Conservation (phyloP, 495 filamentous ascomycete genomes). For the Trichoderma reesei region DNA sequence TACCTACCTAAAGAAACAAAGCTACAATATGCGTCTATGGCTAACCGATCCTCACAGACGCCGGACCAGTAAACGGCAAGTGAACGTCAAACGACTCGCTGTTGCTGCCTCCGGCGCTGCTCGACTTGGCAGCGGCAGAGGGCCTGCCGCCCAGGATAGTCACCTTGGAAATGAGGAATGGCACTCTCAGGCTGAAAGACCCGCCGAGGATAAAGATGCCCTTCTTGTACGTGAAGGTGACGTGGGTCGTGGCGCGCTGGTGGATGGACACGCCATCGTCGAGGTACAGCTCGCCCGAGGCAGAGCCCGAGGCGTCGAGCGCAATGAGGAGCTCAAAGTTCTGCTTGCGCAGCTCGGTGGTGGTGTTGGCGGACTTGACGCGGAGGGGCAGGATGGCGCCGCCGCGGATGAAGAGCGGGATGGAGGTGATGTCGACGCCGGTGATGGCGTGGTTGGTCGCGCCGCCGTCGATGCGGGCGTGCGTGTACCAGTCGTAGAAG, state of each 20-base stretch:
- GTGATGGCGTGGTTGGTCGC: slow-evolving; percentile 43
- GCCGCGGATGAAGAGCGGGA: slow-evolving; percentile 64
- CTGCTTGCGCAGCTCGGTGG: slow-evolving; percentile 52
- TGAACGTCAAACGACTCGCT: slow-evolving; percentile 9
- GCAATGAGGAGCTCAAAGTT: slow-evolving; percentile 65
- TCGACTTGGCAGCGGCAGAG: neutral
- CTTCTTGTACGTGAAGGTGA: slow-evolving; percentile 44
- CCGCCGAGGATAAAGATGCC: slow-evolving; percentile 43
- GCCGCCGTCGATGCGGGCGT: slow-evolving; percentile 44
- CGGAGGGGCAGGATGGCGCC: slow-evolving; percentile 62
- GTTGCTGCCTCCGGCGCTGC: slow-evolving; percentile 1
- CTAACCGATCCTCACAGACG: neutral
- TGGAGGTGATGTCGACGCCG: slow-evolving; percentile 50
- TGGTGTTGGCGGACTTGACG: slow-evolving; percentile 55
- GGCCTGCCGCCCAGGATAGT: slow-evolving; percentile 38
- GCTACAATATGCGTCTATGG: too few relatives aligned
- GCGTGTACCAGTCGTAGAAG: slow-evolving; percentile 73
- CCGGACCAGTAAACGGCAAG: slow-evolving; percentile 11
- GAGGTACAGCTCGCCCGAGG: slow-evolving; percentile 41
- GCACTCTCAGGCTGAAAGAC: slow-evolving; percentile 39
- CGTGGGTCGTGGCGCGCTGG: slow-evolving; percentile 36
- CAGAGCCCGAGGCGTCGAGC: slow-evolving; percentile 37
- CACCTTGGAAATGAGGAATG: slow-evolving; percentile 45
- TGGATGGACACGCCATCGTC: slow-evolving; percentile 52
- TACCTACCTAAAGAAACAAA: neutral